Evolutionary conservation across 148 eudicot species (phyloP).

Genomic region (Rhododendron ferrugineum): DNA sequence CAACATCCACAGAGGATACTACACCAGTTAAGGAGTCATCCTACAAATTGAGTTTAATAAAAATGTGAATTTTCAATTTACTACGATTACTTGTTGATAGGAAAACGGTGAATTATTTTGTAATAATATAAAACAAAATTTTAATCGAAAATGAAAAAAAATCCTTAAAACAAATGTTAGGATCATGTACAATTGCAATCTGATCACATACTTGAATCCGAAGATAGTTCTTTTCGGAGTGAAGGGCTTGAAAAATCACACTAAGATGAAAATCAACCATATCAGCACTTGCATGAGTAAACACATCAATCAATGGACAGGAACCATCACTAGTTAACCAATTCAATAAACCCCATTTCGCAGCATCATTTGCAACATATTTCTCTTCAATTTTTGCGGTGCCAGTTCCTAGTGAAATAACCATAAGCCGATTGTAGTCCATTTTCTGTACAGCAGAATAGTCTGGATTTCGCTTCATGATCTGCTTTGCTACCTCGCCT

Average conservation of each 20-base stretch:
- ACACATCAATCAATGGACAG: slow-evolving; percentile 6
- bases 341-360: slow-evolving; percentile 4
- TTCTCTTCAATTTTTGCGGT: background rate
- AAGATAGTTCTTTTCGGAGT: background rate
- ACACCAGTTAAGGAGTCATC: slow-evolving; percentile 7
- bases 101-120: background rate
- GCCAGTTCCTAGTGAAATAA: slow-evolving; percentile 9
- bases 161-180: background rate
- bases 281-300: slow-evolving; percentile 4
- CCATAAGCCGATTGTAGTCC: slow-evolving; percentile 10
- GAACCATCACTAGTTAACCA: slow-evolving; percentile 7
- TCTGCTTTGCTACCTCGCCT: slow-evolving; percentile 7
- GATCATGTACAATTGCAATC: background rate
- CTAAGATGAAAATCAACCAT: slow-evolving; percentile 10
- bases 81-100: background rate
- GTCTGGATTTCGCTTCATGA: background rate
- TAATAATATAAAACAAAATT: too few species aligned
- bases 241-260: slow-evolving; percentile 12
- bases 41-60: background rate
- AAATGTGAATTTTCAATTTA: background rate
- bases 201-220: slow-evolving; percentile 1
- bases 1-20: slow-evolving; percentile 12
- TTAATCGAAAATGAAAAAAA: too few species aligned
- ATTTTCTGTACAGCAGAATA: background rate
- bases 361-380: background rate